Percentiles rank a stretch among this genome's conserved stretches.
Evolutionary conservation across 2,329 filamentous ascomycete species (phyloP).

Genomic region (Coleophoma cylindrospora): DNA sequence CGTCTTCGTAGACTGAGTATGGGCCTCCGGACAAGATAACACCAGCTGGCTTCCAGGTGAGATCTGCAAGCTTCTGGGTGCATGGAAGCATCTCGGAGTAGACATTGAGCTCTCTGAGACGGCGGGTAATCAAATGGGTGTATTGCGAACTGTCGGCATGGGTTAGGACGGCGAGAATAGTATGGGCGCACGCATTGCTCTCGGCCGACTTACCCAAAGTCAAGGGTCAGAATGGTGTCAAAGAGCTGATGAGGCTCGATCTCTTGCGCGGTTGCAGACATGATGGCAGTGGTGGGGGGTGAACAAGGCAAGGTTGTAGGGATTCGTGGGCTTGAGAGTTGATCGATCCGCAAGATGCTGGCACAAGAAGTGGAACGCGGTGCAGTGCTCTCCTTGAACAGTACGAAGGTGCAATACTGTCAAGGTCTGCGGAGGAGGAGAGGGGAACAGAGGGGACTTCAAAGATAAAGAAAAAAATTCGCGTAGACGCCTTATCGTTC

Average conservation of each 20-base stretch:
- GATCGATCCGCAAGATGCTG: no score
- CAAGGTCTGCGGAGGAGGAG: no score
- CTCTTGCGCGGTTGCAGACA: background rate
- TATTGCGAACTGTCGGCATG: constrained; percentile 49
- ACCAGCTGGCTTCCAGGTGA: constrained; percentile 76
- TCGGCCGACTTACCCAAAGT: constrained; percentile 47
- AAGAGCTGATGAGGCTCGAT: constrained; percentile 23
- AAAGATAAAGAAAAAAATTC: no score
- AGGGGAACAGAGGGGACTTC: no score
- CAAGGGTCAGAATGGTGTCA: constrained; percentile 63
- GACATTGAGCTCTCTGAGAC: constrained; percentile 73
- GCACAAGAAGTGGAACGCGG: no score
- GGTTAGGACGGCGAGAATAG: constrained; percentile 1
- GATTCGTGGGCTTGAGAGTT: no score
- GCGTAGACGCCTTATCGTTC: no score
- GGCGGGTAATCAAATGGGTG: constrained; percentile 59
- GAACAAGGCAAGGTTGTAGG: constrained; percentile 26
- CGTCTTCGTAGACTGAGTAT: constrained; percentile 76
- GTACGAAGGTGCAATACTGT: no score
- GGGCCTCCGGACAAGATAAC: constrained; percentile 72
- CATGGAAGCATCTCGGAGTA: constrained; percentile 88
- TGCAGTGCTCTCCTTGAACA: no score
- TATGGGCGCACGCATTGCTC: background rate
- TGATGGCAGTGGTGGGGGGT: constrained; percentile 27
- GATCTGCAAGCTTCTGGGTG: constrained; percentile 73